These are phyloP conservation scores for Hamigera avellanea DNA, from an alignment of 495 filamentous ascomycete genomes.

Conservation along the genomic window DNA sequence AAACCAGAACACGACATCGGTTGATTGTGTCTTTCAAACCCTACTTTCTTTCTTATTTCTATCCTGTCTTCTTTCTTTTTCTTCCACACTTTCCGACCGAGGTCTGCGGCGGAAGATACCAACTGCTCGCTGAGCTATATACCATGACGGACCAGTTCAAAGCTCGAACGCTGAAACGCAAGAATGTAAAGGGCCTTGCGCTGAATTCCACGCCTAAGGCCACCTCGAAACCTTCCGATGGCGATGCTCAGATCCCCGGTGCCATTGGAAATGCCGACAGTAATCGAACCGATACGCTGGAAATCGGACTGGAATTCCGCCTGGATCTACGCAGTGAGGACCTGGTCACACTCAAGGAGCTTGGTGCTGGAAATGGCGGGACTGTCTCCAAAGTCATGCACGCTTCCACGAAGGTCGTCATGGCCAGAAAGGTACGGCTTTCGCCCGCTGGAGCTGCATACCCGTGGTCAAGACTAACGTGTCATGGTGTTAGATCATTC, in stretches of 20 bases:
- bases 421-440: constrained; percentile 81
- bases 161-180: constrained; percentile 87
- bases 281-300: constrained; percentile 64
- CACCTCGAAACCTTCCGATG: constrained; percentile 42
- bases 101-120: background rate
- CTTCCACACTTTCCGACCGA: background rate
- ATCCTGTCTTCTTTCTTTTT: background rate
- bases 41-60: no score
- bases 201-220: constrained; percentile 58
- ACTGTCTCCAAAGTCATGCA: constrained; percentile 97
- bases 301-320: constrained; percentile 95
- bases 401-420: constrained; percentile 84
- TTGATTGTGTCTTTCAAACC: no score
- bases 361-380: constrained; percentile 92
- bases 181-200: constrained; percentile 94
- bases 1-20: background rate
- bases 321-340: constrained; percentile 88
- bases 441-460: background rate
- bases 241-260: constrained; percentile 47
- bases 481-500: constrained; percentile 63
- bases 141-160: constrained; percentile 79
- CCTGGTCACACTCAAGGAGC: constrained; percentile 81
- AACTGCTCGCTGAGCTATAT: constrained; percentile 5
- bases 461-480: background rate
- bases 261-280: constrained; percentile 47